Evolutionary conservation across 2,329 filamentous ascomycete species (phyloP).

Genomic region (Onygenales sp.): DNA sequence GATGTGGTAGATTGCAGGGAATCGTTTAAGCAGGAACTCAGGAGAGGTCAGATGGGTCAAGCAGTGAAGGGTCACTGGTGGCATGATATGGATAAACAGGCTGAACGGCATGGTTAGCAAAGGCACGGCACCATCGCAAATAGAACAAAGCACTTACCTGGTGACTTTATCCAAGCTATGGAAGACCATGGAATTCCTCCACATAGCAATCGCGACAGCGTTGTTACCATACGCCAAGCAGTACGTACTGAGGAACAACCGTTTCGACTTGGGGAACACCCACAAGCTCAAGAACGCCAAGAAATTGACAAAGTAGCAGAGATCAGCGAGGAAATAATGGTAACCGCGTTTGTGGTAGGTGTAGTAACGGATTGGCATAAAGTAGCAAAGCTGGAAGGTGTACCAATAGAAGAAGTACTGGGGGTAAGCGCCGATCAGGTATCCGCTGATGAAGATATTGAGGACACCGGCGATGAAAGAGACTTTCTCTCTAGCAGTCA

Average conservation of each 20-base stretch:
- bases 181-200: constrained; percentile 96
- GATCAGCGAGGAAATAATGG: constrained; percentile 92
- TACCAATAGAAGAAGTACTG: constrained; percentile 92
- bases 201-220: constrained; percentile 95
- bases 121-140: constrained; percentile 10
- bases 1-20: constrained; percentile 79
- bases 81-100: constrained; percentile 99
- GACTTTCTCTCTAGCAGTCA: constrained; percentile 85
- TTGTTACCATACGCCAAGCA: constrained; percentile 95
- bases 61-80: constrained; percentile 85
- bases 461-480: constrained; percentile 93
- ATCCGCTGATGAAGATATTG: constrained; percentile 95
- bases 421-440: constrained; percentile 77
- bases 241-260: constrained; percentile 83
- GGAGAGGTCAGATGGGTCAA: constrained; percentile 71
- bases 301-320: constrained; percentile 97
- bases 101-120: constrained; percentile 27
- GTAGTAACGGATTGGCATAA: constrained; percentile 92
- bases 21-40: constrained; percentile 57
- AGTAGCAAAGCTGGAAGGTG: constrained; percentile 75
- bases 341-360: constrained; percentile 86
- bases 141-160: constrained; percentile 43
- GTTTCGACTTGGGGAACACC: constrained; percentile 82
- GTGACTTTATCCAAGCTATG: constrained; percentile 98
- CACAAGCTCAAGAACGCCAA: constrained; percentile 74